Evolutionary conservation across 1,139 yeast species (phyloP).

Genomic region (Yamadazyma conglobata): DNA sequence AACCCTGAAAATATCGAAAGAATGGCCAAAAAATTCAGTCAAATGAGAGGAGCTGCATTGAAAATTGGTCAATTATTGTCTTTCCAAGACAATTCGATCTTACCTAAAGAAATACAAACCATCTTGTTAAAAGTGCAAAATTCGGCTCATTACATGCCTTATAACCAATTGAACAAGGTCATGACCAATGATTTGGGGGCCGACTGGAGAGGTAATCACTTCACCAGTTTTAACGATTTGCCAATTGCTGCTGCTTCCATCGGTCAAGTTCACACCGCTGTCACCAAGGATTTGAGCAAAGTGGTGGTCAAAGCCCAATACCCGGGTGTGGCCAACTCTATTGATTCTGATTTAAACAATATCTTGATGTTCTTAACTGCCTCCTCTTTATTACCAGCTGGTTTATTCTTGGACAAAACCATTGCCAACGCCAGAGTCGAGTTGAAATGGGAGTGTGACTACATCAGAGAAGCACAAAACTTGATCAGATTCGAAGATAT

Average conservation of each 20-base stretch:
- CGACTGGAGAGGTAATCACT: conserved; percentile 69
- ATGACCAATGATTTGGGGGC: conserved; percentile 71
- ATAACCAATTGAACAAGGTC: conserved; percentile 77
- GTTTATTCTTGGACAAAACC: conserved; percentile 86
- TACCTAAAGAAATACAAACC: conserved; percentile 82
- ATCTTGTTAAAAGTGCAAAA: conserved; percentile 84
- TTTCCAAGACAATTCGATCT: conserved; percentile 81
- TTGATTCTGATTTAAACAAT: conserved; percentile 90
- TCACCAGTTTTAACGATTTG: conserved; percentile 73
- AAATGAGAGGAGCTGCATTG: conserved; percentile 98
- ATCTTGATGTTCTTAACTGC: conserved; percentile 79
- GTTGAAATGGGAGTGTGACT: conserved; percentile 97
- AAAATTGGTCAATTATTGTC: conserved; percentile 95
- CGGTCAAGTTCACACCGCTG: conserved; percentile 93
- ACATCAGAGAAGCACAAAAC: conserved; percentile 82
- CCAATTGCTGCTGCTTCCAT: conserved; percentile 98
- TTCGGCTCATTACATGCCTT: conserved; percentile 96
- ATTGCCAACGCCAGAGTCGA: conserved; percentile 92
- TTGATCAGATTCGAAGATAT: conserved; percentile 65
- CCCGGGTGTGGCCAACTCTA: conserved; percentile 95
- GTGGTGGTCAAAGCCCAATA: conserved; percentile 97
- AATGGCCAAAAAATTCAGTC: conserved; percentile 79
- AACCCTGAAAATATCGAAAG: conserved; percentile 84
- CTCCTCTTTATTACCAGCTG: conserved; percentile 83
- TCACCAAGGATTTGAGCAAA: conserved; percentile 56